These are phyloP conservation scores for Garcia nutans DNA, from an alignment of 345 rosid genomes.

Conservation along the genomic window DNA sequence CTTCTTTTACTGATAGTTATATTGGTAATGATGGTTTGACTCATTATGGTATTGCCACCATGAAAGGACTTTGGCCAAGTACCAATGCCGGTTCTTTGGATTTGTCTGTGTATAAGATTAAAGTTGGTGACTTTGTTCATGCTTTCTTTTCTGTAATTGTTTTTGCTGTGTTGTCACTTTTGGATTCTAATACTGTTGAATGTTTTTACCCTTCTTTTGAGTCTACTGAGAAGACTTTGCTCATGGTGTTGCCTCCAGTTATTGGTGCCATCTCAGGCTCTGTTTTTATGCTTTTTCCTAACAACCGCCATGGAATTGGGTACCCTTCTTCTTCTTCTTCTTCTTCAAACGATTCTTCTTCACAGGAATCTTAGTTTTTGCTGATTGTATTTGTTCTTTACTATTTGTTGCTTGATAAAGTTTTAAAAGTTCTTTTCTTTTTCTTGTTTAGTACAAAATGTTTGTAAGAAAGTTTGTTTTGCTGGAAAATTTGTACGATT, in stretches of 20 bases:
- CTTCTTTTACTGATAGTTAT: slow-evolving; percentile 77
- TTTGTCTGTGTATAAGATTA: slow-evolving; percentile 51
- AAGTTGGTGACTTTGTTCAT: slow-evolving; percentile 61
- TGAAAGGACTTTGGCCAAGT: slow-evolving; percentile 59
- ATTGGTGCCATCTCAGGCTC: slow-evolving; percentile 51
- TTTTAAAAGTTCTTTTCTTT: neutral
- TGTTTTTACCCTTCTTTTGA: slow-evolving; percentile 66
- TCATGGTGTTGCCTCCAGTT: slow-evolving; percentile 62
- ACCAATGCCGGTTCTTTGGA: slow-evolving; percentile 38
- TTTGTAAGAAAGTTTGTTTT: neutral
- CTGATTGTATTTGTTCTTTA: too few relatives aligned
- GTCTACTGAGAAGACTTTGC: slow-evolving; percentile 45
- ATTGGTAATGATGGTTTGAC: slow-evolving; percentile 41
- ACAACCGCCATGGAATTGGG: slow-evolving; percentile 76
- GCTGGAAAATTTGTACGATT: neutral
- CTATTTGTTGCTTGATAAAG: neutral
- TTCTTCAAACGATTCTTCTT: slow-evolving; percentile 15
- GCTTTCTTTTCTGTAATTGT: slow-evolving; percentile 50
- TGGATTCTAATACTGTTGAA: slow-evolving; percentile 56
- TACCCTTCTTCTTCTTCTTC: slow-evolving; percentile 48
- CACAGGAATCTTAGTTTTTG: neutral
- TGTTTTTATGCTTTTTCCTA: slow-evolving; percentile 63
- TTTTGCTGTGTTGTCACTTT: slow-evolving; percentile 51
- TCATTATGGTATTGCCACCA: slow-evolving; percentile 62
- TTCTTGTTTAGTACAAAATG: neutral